Percentiles rank a stretch among this genome's conserved stretches.
Evolutionary conservation across 176 grass and related monocot genomes (phyloP).

Genomic region (Hordeum marinum): DNA sequence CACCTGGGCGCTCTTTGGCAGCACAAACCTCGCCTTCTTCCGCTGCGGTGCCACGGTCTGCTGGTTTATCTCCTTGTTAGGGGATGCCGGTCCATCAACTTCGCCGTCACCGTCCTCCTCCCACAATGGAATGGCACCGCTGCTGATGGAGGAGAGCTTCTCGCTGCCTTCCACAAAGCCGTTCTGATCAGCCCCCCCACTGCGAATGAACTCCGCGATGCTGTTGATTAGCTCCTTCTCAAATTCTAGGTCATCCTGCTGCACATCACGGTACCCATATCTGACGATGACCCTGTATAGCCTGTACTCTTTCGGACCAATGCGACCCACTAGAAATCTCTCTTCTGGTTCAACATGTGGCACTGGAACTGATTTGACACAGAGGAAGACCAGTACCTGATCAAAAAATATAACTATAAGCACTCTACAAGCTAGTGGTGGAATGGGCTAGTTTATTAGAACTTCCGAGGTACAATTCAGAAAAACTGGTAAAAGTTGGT

Average conservation of each 20-base stretch:
- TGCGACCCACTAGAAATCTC: constrained; percentile 79
- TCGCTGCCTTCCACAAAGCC: constrained; percentile 24
- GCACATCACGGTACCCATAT: constrained; percentile 92
- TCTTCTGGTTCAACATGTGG: constrained; percentile 68
- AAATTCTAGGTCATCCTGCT: constrained; percentile 91
- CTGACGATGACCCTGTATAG: constrained; percentile 84
- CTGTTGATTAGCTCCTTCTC: constrained; percentile 87
- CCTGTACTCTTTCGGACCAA: constrained; percentile 91
- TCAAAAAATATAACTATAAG: constrained; percentile 34
- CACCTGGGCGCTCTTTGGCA: constrained; percentile 67
- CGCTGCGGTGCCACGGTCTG: constrained; percentile 12
- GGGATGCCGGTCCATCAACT: constrained; percentile 4
- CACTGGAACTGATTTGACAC: constrained; percentile 85
- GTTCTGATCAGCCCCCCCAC: constrained; percentile 27
- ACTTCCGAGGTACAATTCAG: not conserved
- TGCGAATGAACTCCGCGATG: constrained; percentile 90
- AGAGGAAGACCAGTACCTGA: constrained; percentile 89
- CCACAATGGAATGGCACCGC: constrained; percentile 21
- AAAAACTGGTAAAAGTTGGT: not conserved
- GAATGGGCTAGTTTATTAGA: not conserved
- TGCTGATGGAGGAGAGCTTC: constrained; percentile 53
- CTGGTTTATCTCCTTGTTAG: constrained; percentile 24
- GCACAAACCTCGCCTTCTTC: constrained; percentile 59
- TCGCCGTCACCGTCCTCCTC: constrained; percentile 50
- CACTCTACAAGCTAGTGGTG: not conserved